Evolutionary conservation across 1,139 yeast species (phyloP).

Genomic region (Yamadazyma siamensis): DNA sequence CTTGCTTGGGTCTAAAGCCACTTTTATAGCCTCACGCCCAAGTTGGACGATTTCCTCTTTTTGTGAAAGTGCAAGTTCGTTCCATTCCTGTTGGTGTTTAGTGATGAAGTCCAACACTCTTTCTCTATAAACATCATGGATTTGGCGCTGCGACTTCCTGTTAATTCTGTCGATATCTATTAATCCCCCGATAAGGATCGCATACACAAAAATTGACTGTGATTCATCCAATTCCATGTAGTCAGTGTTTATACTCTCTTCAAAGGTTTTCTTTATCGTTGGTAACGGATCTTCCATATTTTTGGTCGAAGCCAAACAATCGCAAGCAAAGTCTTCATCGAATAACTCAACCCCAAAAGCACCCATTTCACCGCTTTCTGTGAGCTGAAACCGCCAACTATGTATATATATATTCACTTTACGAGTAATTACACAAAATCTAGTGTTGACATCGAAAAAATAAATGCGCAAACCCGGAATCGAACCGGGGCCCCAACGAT

Average conservation of each 20-base stretch:
- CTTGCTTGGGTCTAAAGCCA: too few species aligned
- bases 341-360: constrained; percentile 15
- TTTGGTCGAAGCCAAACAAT: constrained; percentile 7
- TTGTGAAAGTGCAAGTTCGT: too few species aligned
- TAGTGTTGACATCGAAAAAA: background rate
- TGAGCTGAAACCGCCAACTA: too few species aligned
- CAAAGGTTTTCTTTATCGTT: constrained; percentile 4
- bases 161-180: constrained; percentile 4
- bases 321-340: constrained; percentile 15
- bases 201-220: constrained; percentile 6
- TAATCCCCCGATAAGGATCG: constrained; percentile 8
- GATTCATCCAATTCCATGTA: constrained; percentile 11
- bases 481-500: background rate
- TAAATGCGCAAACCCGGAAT: background rate
- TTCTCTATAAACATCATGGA: too few species aligned
- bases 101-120: too few species aligned
- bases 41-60: too few species aligned
- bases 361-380: too few species aligned
- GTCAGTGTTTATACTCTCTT: constrained; percentile 1
- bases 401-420: too few species aligned
- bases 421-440: constrained; percentile 1
- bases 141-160: too few species aligned
- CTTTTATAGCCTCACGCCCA: too few species aligned
- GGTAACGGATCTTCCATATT: constrained; percentile 7
- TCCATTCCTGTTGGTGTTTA: too few species aligned